These are phyloP conservation scores for Dryas alaskensis DNA, from an alignment of 306 rosid species.

Conservation along the genomic window DNA sequence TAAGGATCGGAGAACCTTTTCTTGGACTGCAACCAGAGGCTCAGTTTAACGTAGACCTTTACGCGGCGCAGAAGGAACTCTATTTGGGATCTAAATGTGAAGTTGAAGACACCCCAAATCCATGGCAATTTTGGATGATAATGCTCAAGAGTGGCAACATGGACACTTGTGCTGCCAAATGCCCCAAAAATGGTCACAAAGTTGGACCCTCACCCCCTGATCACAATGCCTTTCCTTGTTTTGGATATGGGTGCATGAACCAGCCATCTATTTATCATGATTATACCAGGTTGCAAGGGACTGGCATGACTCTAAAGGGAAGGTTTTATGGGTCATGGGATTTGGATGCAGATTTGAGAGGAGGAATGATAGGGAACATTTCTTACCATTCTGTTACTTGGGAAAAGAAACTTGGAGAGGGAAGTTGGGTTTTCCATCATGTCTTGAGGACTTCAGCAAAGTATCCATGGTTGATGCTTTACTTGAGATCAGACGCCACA, in stretches of 20 bases:
- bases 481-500: constrained; percentile 62
- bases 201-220: constrained; percentile 33
- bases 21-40: constrained; percentile 30
- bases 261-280: constrained; percentile 54
- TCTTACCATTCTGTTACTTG: constrained; percentile 55
- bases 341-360: constrained; percentile 24
- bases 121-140: constrained; percentile 70
- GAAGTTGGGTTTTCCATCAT: constrained; percentile 55
- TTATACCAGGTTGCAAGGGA: constrained; percentile 38
- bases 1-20: constrained; percentile 39
- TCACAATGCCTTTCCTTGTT: constrained; percentile 44
- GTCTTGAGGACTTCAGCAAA: constrained; percentile 51
- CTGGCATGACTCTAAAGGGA: constrained; percentile 32
- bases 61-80: constrained; percentile 42
- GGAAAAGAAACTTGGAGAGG: constrained; percentile 45
- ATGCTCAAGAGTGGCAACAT: constrained; percentile 64
- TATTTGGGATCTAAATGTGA: constrained; percentile 47
- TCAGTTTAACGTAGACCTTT: constrained; percentile 24
- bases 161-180: constrained; percentile 51
- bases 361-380: constrained; percentile 24
- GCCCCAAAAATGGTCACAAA: constrained; percentile 43
- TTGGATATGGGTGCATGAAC: constrained; percentile 59
- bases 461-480: constrained; percentile 69
- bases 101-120: constrained; percentile 43
- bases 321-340: constrained; percentile 61